Percentiles rank a stretch among this genome's conserved stretches.
Conservation (phyloP, 1,284 basidiomycete genomes). For the Hemileccinum hortonii region DNA sequence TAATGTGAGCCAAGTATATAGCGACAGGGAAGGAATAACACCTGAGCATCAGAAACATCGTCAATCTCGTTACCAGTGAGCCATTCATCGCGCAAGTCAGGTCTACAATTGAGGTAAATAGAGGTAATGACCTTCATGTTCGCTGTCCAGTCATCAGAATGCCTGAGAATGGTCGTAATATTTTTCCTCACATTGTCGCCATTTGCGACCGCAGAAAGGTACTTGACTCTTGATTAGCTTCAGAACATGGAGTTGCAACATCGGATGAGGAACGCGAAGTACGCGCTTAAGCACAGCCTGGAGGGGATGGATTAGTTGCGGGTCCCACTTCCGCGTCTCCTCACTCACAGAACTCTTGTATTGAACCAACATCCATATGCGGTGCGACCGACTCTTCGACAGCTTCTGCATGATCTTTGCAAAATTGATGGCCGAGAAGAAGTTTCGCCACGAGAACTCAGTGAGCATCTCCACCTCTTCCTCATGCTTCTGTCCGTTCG, state of each 20-base stretch:
- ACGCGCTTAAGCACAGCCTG: slow-evolving; percentile 95
- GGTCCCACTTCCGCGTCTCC: not conserved
- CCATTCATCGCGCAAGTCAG: slow-evolving; percentile 98
- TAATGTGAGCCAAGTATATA: slow-evolving; percentile 7
- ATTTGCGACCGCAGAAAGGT: slow-evolving; percentile 96
- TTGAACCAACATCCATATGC: slow-evolving; percentile 95
- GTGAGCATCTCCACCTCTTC: slow-evolving; percentile 90
- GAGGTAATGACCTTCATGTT: slow-evolving; percentile 99
- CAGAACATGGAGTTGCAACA: slow-evolving; percentile 94
- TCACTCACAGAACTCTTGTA: slow-evolving; percentile 92
- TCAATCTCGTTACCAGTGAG: slow-evolving; percentile 92
- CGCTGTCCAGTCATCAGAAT: slow-evolving; percentile 47
- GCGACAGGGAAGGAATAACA: slow-evolving; percentile 26
- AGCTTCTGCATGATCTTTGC: slow-evolving; percentile 98
- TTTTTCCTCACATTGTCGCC: slow-evolving; percentile 81
- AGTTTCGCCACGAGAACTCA: slow-evolving; percentile 98
- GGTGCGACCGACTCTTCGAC: slow-evolving; percentile 91
- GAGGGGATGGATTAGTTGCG: slow-evolving; percentile 13
- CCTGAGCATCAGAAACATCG: slow-evolving; percentile 82
- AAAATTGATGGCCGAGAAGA: slow-evolving; percentile 98
- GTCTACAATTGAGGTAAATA: slow-evolving; percentile 96
- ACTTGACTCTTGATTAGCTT: slow-evolving; percentile 99
- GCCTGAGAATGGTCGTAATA: not conserved
- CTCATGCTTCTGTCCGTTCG: slow-evolving; percentile 70
- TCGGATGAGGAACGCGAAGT: slow-evolving; percentile 89